Percentiles rank a stretch among this genome's conserved stretches.
phyloP scores from a whole-genome alignment of 2,329 filamentous ascomycete species.

The Fusarium sp. region DNA sequence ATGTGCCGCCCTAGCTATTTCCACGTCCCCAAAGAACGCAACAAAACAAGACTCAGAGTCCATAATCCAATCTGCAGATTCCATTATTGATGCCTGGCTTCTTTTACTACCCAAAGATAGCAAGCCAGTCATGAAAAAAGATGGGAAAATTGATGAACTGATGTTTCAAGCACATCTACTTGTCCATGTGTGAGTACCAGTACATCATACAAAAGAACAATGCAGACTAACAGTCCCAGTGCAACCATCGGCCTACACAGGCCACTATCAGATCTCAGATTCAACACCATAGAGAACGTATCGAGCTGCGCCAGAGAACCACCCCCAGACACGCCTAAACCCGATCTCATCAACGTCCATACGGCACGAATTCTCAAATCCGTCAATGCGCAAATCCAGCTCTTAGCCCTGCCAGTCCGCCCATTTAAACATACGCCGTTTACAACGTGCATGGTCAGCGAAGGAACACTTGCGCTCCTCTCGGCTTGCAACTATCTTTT shows the following conservation, averaged over 20 bases:
- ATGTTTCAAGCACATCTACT: constrained; percentile 36
- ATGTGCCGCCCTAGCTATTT: constrained; percentile 23
- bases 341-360: constrained; percentile 34
- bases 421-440: constrained; percentile 30
- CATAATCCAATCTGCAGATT: constrained; percentile 31
- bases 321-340: constrained; percentile 2
- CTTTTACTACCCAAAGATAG: constrained; percentile 15
- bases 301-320: constrained; percentile 33
- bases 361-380: constrained; percentile 27
- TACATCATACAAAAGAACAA: accelerated
- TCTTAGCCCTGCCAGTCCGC: constrained; percentile 14
- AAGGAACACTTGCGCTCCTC: constrained; percentile 27
- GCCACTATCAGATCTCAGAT: constrained; percentile 30
- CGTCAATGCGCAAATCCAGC: constrained; percentile 29
- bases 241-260: constrained; percentile 33
- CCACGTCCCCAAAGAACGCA: constrained; percentile 10
- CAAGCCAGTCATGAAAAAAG: constrained; percentile 12
- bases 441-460: constrained; percentile 35
- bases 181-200: constrained; percentile 29
- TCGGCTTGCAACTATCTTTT: constrained; percentile 31
- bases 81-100: constrained; percentile 25
- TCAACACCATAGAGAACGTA: constrained; percentile 23
- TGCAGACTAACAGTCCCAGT: neutral
- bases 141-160: constrained; percentile 29
- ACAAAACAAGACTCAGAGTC: constrained; percentile 17